Evolutionary conservation across 2,329 filamentous ascomycete genomes (phyloP), one percentile per base, ranked within the genome.

Genomic region (Clonostachys rhizophaga): DNA sequence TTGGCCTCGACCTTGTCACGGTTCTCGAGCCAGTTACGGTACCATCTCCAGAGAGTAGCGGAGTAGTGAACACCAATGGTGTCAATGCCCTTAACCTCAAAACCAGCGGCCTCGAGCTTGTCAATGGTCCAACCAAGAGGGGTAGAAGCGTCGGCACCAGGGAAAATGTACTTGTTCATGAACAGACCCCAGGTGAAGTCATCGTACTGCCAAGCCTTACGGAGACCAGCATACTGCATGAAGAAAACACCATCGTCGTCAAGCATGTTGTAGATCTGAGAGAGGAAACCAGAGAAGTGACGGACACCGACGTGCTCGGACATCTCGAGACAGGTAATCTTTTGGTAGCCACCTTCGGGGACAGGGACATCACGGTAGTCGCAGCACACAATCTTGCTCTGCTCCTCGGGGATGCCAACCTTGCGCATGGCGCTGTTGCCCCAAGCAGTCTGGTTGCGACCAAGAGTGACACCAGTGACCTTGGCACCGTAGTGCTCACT

Each of bases 141-240:
- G 49, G 91, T 95, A 40, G 89, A 95, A 45, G 94, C 94, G 65
- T 97, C 94, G 45, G 94, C 94, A 65, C 94, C 94, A 34, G 91
- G 94, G 81, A 97, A 97, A 67, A 97, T 79, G 71, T 97, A 96
- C 76, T 96, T 96, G 85, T 97, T 97, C 91, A 97, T 95, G 81
- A 96, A 97, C 42, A 97, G 80, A 66, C 94, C 94, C 94, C 94
- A 97, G 68, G 92, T 88, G 45, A 96, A 81, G 72, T 97, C 92
- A 77, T 97, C 91, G 64, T 96, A 97, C 70, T 97, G 94, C 94
- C 94, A 97, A 54, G 80, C 76, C 76, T 95, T 95, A 58, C 94
- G 87, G 52, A 99, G 81, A 72, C 94, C 94, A 58, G 92, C 91
- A 59, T 95, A 91, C 70, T 97, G 94, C 51, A 97, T 79, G 81